Evolutionary conservation across 225 moss, liverwort and hornwort species (phyloP), one percentile per base, ranked within the genome.

Genomic region (Anthoceros angustus): DNA sequence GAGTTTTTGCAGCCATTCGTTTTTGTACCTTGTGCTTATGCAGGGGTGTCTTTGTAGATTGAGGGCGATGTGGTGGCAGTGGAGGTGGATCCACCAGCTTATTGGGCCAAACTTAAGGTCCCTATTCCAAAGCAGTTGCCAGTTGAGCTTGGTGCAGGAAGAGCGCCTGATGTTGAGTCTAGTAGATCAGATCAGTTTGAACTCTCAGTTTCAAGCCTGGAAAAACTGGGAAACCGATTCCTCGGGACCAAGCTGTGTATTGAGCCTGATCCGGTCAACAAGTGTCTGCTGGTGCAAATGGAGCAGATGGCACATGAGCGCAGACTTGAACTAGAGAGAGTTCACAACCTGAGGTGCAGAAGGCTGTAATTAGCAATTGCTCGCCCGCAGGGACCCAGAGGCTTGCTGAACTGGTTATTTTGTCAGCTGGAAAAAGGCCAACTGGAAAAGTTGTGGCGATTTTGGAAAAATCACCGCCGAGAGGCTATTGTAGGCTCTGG

Each of bases 51-150:
- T 16, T 43, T 80, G 55, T 75, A 95, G 95, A 91, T 95, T 77
- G 95, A 95, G 74, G 91, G 91, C 10, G 95, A 95, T 77, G 68
- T 85, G 11, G 95, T 95, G 63, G 91, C 80, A 43, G 83, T 95
- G 62, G 76, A 77, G 74, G 70, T 95, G 65, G 90, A 91, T 61
- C 84, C 84, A 42, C 72, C 72, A 62, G 77, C 76, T 25, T 74
- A 78, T 55, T 95, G 95, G 95, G 74, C 86, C 61, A 82, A 86
- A 67, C 74, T 91, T 63, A 95, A 87, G 76, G 85, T 80, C n/a
- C 79, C 71, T 55, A 77, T 72, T 25, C 78, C 75, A 41, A 85
- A 91, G 70, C 86, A 85, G 72, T 69, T 69, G 40, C 75, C 69
- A 62, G 68, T 70, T 67, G 80, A 84, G 65, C 64, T 71, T 38